These are phyloP conservation scores for Trichophyton schoenleinii DNA, from an alignment of 2,329 filamentous ascomycete genomes.

Conservation along the genomic window DNA sequence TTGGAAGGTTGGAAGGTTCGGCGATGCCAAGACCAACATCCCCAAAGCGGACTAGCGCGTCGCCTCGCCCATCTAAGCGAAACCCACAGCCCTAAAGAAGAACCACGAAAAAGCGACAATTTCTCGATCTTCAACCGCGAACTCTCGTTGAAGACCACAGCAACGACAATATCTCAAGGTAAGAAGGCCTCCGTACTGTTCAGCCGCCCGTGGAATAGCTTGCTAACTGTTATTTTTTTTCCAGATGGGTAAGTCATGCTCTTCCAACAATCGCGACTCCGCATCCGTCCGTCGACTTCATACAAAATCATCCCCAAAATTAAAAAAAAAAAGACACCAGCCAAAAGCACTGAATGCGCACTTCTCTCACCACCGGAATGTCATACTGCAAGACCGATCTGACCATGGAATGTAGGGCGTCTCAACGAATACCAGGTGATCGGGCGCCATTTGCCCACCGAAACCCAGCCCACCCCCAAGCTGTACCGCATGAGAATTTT, in stretches of 20 bases:
- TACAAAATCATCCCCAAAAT: neutral
- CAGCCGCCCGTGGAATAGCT: slow-evolving; percentile 16
- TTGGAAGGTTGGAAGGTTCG: neutral
- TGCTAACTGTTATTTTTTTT: slow-evolving; percentile 14
- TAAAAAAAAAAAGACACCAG: neutral
- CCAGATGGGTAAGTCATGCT: slow-evolving; percentile 50
- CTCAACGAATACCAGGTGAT: slow-evolving; percentile 99
- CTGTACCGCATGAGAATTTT: slow-evolving; percentile 99
- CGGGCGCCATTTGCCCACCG: slow-evolving; percentile 95
- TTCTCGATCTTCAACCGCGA: slow-evolving; percentile 25
- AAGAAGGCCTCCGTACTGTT: slow-evolving; percentile 18
- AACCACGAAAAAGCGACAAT: slow-evolving; percentile 30
- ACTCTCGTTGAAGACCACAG: slow-evolving; percentile 13
- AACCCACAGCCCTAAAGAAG: slow-evolving; percentile 34
- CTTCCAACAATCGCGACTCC: slow-evolving; percentile 6
- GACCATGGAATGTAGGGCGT: slow-evolving; percentile 56
- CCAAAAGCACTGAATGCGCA: neutral
- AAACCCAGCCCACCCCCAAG: slow-evolving; percentile 92
- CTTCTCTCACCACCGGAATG: neutral
- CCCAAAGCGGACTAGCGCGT: slow-evolving; percentile 20
- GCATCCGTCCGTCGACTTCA: neutral
- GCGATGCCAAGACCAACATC: neutral
- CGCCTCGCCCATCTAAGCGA: slow-evolving; percentile 30
- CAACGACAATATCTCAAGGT: slow-evolving; percentile 38
- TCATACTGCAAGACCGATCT: slow-evolving; percentile 11